Percentiles rank a stretch among this genome's conserved stretches.
phyloP scores from a whole-genome alignment of 148 eudicot genomes.

The Camellia sinensis region DNA sequence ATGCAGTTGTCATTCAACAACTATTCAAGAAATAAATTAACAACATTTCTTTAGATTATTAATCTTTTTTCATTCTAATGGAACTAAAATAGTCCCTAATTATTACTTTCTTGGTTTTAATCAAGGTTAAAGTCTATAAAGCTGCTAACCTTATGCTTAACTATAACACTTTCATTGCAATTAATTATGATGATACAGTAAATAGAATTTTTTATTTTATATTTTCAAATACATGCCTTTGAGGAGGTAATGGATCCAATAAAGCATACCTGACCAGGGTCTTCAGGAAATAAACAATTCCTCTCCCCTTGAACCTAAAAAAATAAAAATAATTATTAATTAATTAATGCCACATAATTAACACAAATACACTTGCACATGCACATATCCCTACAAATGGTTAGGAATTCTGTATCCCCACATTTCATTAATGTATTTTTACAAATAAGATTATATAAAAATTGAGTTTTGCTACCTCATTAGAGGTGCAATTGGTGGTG shows the following conservation, averaged over 20 bases:
- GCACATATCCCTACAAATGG: too few relatives aligned
- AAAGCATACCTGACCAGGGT: slow-evolving; percentile 87
- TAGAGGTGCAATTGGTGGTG: too few relatives aligned
- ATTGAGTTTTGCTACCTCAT: too few relatives aligned
- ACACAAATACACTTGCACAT: neutral
- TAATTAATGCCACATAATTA: neutral
- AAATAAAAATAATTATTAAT: neutral
- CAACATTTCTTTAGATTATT: neutral
- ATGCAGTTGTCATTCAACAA: slow-evolving; percentile 65
- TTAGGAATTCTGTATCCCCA: too few relatives aligned
- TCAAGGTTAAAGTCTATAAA: slow-evolving; percentile 14
- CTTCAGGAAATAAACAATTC: slow-evolving; percentile 80
- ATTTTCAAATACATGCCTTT: slow-evolving; percentile 27
- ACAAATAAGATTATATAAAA: too few relatives aligned
- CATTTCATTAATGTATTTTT: too few relatives aligned
- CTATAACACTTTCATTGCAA: neutral
- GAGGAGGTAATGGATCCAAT: slow-evolving; percentile 48
- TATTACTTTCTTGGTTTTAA: neutral
- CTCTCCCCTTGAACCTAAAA: slow-evolving; percentile 61
- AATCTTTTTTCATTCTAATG: neutral
- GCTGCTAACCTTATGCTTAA: slow-evolving; percentile 14
- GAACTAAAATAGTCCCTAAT: neutral
- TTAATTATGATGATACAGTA: neutral
- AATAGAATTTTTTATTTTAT: neutral
- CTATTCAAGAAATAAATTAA: slow-evolving; percentile 30